These are phyloP conservation scores for Hirschioporus abietinus DNA, from an alignment of 768 basidiomycete species.

Conservation along the genomic window DNA sequence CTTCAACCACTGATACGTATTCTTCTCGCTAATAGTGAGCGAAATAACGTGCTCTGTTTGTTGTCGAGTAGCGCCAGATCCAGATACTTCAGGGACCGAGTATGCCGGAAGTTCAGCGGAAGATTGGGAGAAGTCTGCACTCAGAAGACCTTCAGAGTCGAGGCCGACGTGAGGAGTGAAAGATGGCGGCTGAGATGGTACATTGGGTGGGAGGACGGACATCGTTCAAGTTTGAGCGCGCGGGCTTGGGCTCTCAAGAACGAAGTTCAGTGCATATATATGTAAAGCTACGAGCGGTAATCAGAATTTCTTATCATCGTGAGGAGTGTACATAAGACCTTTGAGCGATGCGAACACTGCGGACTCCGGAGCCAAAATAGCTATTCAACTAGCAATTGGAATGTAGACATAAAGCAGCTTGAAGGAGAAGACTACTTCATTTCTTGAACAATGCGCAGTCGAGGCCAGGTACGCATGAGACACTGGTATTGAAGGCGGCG, in stretches of 20 bases:
- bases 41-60: conserved; percentile 32
- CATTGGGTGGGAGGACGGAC: neutral
- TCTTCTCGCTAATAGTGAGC: conserved; percentile 38
- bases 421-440: neutral
- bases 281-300: too few species aligned
- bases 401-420: neutral
- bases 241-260: neutral
- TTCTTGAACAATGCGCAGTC: neutral
- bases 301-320: too few species aligned
- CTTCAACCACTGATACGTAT: conserved; percentile 37
- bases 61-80: neutral
- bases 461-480: neutral
- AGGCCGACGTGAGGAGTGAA: neutral
- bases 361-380: too few species aligned
- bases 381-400: neutral
- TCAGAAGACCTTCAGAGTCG: neutral
- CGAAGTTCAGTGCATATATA: neutral
- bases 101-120: neutral
- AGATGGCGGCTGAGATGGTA: neutral
- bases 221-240: neutral
- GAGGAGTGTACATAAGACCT: too few species aligned
- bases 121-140: neutral
- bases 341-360: too few species aligned
- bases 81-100: neutral
- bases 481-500: neutral